These are phyloP conservation scores for Colletotrichum tamarilloi DNA, from an alignment of 2,329 filamentous ascomycete species.

Conservation along the genomic window DNA sequence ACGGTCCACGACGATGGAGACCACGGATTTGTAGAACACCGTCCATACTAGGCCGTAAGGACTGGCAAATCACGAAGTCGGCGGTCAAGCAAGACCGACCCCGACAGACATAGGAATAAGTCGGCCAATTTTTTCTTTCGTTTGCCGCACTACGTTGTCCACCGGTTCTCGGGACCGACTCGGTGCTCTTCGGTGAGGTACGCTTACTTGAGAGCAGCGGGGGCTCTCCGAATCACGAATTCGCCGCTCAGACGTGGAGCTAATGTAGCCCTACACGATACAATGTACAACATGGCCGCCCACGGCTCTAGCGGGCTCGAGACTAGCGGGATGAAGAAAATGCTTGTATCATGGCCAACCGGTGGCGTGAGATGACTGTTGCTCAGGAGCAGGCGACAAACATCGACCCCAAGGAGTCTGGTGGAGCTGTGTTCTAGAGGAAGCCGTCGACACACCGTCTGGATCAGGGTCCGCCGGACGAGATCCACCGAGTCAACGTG, in stretches of 20 bases:
- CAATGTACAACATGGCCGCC: not conserved
- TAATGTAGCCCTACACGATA: not conserved
- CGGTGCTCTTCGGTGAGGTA: not conserved
- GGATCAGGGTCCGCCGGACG: not conserved
- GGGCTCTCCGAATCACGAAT: not conserved
- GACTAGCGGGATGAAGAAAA: not conserved
- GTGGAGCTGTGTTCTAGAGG: not conserved
- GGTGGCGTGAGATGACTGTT: not conserved
- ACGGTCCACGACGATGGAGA: not conserved
- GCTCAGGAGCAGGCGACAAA: no score
- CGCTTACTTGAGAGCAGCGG: not conserved
- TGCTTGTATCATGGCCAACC: not conserved
- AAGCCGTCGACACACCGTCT: not conserved
- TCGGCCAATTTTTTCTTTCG: not conserved
- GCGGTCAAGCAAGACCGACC: constrained; percentile 4
- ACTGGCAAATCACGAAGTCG: not conserved
- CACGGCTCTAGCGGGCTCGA: not conserved
- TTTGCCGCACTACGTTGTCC: not conserved
- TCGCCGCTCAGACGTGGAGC: constrained; percentile 3
- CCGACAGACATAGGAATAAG: not conserved
- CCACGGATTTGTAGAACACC: not conserved
- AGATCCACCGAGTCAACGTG: not conserved
- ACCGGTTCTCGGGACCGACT: constrained; percentile 20
- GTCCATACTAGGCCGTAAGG: not conserved
- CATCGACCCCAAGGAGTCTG: not conserved